Conservation (phyloP, 1,284 basidiomycete genomes). For the Tilletia setariae region DNA sequence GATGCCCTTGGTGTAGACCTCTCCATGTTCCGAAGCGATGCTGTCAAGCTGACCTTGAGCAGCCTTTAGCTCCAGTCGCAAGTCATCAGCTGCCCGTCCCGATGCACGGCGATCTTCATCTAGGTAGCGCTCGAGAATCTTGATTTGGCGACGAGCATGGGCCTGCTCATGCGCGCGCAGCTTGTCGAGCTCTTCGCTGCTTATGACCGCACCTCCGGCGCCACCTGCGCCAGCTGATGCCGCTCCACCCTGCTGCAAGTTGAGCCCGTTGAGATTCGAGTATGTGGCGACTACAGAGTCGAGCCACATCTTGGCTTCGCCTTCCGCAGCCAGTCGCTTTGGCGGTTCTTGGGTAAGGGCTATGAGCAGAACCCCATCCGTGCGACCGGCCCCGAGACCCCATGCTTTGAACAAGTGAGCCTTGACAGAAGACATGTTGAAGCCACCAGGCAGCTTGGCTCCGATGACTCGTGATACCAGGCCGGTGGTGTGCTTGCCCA, state of each 20-base stretch:
- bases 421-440: conserved; percentile 92
- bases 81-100: conserved; percentile 79
- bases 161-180: conserved; percentile 90
- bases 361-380: conserved; percentile 85
- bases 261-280: conserved; percentile 80
- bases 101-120: conserved; percentile 87
- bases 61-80: conserved; percentile 69
- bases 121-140: conserved; percentile 93
- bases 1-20: conserved; percentile 88
- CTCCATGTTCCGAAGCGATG: conserved; percentile 84
- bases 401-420: conserved; percentile 57
- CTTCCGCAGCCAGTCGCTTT: conserved; percentile 86
- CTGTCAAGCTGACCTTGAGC: conserved; percentile 84
- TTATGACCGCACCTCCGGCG: conserved; percentile 66
- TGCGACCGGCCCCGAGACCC: conserved; percentile 84
- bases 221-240: conserved; percentile 64
- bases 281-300: conserved; percentile 80
- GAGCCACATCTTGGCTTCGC: conserved; percentile 88
- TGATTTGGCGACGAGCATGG: conserved; percentile 87
- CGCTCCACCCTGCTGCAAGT: conserved; percentile 61
- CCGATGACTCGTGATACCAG: conserved; percentile 87
- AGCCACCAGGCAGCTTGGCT: conserved; percentile 97
- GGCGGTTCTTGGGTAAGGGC: conserved; percentile 87
- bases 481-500: conserved; percentile 92
- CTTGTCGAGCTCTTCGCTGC: conserved; percentile 95